Evolutionary conservation across 2,329 filamentous ascomycete genomes (phyloP), one percentile per base, ranked within the genome.

Genomic region (Blastomyces percursus): DNA sequence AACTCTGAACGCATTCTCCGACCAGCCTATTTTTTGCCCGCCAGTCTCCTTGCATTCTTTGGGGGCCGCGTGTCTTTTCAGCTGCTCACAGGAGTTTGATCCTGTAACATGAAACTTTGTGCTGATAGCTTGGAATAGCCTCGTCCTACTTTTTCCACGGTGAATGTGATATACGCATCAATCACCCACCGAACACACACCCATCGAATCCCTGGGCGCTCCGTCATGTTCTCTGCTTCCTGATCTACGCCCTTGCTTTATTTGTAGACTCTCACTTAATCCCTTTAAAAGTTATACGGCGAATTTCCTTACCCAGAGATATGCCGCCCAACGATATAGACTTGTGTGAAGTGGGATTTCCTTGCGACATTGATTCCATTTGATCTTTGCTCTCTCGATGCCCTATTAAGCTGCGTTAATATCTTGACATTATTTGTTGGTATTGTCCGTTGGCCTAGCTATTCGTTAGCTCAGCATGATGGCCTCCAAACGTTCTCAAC

Each of bases 301-400:
- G 74, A 71, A 72, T 70, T 71, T 70, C 70, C 69, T 72, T 69
- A 71, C 71, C 65, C 71, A 73, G 69, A 77, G 75, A 77, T 73
- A 77, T 77, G 75, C 72, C 70, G 71, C 74, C 75, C 72, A 73
- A 74, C 69, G 73, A 72, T 75, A 72, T 72, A 71, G 72, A 69
- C 71, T 73, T 75, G 71, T 73, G 72, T 76, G 74, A 75, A 76
- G 69, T 70, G 72, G 73, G 70, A 72, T 74, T 69, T 71, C 70
- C 69, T 71, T 75, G 70, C 71, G 71, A 73, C 70, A 67, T 72
- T 66, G 66, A 70, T 70, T 73, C 67, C 62, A 70, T 71, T 71
- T 68, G 70, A 71, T 69, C 67, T 68, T 68, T 65, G 60, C 52
- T 61, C 52, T 61, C 57, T 61, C 58, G 65, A 66, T 63, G 62